These are phyloP conservation scores for Apophysomyces ossiformis DNA, from an alignment of 371 early-diverging fungal species.

Conservation along the genomic window DNA sequence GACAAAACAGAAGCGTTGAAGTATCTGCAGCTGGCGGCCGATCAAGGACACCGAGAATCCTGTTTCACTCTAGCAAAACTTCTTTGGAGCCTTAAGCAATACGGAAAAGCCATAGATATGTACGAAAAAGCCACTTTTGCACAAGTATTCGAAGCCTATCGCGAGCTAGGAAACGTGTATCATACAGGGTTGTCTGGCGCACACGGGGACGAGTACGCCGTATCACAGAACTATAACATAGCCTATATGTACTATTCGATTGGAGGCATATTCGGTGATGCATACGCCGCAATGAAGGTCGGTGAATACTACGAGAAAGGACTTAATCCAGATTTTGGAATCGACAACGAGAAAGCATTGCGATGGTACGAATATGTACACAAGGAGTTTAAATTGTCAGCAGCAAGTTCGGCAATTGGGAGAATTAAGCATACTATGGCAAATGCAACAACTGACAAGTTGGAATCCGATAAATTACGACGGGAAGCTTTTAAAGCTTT, in stretches of 20 bases:
- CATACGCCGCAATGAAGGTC: conserved; percentile 14
- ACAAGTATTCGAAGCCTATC: no score
- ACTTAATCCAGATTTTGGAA: conserved; percentile 8
- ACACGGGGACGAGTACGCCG: neutral
- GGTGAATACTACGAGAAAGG: conserved; percentile 27
- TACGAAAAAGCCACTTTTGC: no score
- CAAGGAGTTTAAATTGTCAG: conserved; percentile 15
- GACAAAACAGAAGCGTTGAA: no score
- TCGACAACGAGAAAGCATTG: conserved; percentile 18
- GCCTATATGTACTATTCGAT: conserved; percentile 22
- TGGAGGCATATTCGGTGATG: conserved; percentile 18
- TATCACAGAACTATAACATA: conserved; percentile 17
- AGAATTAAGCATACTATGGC: conserved; percentile 22
- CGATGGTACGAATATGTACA: conserved; percentile 19
- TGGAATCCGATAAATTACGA: neutral
- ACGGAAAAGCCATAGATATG: no score
- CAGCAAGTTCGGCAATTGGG: conserved; percentile 27
- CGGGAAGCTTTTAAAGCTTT: conserved; percentile 21
- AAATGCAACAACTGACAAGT: neutral
- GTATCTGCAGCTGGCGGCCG: no score
- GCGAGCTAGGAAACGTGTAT: no score
- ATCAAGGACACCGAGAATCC: no score
- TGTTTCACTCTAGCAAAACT: no score
- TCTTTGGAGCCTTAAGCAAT: no score
- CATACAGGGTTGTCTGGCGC: no score